Conservation (phyloP, 495 filamentous ascomycete genomes). For the Penicillium manginii region DNA sequence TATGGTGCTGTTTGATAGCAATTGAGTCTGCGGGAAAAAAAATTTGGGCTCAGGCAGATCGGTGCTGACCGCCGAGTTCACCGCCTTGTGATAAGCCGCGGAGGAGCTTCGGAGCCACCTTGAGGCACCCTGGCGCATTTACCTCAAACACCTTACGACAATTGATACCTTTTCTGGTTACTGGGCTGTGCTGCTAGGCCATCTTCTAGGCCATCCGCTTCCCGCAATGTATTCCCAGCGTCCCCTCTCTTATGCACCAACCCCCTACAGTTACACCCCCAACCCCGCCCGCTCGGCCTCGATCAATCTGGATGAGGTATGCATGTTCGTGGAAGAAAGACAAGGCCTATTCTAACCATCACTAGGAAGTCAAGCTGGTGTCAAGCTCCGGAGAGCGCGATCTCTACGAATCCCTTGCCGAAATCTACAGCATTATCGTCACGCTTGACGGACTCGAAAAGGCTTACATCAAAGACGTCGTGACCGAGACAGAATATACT, state of each 20-base stretch:
- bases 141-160: neutral
- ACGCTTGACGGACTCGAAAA: constrained; percentile 95
- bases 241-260: constrained; percentile 77
- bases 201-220: neutral
- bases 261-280: constrained; percentile 87
- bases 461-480: constrained; percentile 94
- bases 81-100: constrained; percentile 32
- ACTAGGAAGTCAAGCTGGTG: constrained; percentile 88
- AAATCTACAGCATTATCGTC: constrained; percentile 96
- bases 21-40: constrained; percentile 19
- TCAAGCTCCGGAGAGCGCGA: constrained; percentile 85
- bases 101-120: neutral
- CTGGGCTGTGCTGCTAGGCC: neutral
- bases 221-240: constrained; percentile 49
- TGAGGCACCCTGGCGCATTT: neutral
- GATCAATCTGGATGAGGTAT: constrained; percentile 90
- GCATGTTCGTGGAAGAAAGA: neutral
- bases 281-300: constrained; percentile 77
- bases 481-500: constrained; percentile 89
- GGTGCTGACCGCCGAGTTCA: constrained; percentile 15
- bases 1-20: constrained; percentile 6
- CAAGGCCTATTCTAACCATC: neutral
- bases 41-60: constrained; percentile 39
- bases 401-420: constrained; percentile 92
- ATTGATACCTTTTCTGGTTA: constrained; percentile 1